Evolutionary conservation across 2,329 filamentous ascomycete genomes (phyloP).

Genomic region (Ophiobolus disseminans): DNA sequence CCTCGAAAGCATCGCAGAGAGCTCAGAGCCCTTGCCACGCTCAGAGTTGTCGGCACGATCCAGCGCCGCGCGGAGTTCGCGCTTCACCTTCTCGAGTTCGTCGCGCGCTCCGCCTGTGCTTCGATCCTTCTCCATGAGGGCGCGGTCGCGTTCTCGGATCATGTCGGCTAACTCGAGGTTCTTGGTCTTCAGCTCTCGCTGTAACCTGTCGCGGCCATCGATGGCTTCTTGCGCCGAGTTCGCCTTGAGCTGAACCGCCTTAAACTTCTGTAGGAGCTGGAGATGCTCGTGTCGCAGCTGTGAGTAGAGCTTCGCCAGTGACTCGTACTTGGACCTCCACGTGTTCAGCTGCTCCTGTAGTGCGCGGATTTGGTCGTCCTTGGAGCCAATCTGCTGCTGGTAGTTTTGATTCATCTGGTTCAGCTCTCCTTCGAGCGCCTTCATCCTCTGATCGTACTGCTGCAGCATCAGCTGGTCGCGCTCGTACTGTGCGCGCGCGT

Average conservation of each 20-base stretch:
- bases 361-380: slow-evolving; percentile 91
- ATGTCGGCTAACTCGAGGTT: slow-evolving; percentile 98
- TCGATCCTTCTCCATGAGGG: slow-evolving; percentile 90
- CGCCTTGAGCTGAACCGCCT: slow-evolving; percentile 93
- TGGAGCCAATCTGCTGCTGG: slow-evolving; percentile 83
- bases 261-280: slow-evolving; percentile 94
- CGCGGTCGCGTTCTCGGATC: slow-evolving; percentile 95
- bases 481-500: slow-evolving; percentile 93
- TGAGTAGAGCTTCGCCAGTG: slow-evolving; percentile 94
- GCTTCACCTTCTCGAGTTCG: slow-evolving; percentile 91
- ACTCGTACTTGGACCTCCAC: slow-evolving; percentile 96
- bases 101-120: slow-evolving; percentile 86
- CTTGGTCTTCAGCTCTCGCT: slow-evolving; percentile 98
- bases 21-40: slow-evolving; percentile 89
- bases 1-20: slow-evolving; percentile 92
- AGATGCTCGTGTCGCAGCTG: slow-evolving; percentile 95
- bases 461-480: slow-evolving; percentile 96
- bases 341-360: slow-evolving; percentile 97
- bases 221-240: slow-evolving; percentile 97
- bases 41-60: slow-evolving; percentile 93
- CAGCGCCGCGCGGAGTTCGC: slow-evolving; percentile 88
- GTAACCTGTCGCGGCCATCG: slow-evolving; percentile 89
- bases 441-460: slow-evolving; percentile 93
- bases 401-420: slow-evolving; percentile 81
- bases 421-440: slow-evolving; percentile 88